Percentiles rank a stretch among this genome's conserved stretches.
These are phyloP conservation scores for Cenchrus americanus DNA, from an alignment of 176 grass and related monocot species.

Conservation along the genomic window DNA sequence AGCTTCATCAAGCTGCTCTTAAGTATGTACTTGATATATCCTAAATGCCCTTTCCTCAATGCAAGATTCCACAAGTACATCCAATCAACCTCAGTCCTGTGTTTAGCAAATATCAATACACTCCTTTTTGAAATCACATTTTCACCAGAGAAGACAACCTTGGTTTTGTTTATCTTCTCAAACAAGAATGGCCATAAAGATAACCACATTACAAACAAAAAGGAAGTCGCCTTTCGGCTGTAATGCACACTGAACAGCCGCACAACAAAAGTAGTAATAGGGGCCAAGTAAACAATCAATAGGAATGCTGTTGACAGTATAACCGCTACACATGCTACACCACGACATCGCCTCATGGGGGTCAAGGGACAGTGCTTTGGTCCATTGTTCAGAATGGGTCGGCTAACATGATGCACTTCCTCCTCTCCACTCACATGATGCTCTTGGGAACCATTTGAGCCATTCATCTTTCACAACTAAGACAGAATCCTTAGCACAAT, in stretches of 20 bases:
- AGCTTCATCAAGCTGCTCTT: constrained; percentile 99
- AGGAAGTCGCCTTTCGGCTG: constrained; percentile 77
- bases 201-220: constrained; percentile 82
- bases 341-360: constrained; percentile 69
- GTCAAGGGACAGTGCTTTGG: constrained; percentile 78
- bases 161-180: constrained; percentile 98
- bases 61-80: constrained; percentile 99
- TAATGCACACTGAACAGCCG: constrained; percentile 72
- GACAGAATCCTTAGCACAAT: constrained; percentile 24
- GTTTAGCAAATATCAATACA: constrained; percentile 91
- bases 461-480: constrained; percentile 59
- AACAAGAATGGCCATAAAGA: constrained; percentile 95
- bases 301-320: constrained; percentile 84
- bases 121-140: constrained; percentile 58
- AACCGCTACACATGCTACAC: constrained; percentile 64
- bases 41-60: constrained; percentile 79
- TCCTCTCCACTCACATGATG: constrained; percentile 50
- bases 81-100: constrained; percentile 99
- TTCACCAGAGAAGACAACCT: constrained; percentile 88
- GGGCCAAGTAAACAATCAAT: constrained; percentile 77
- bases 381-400: constrained; percentile 51
- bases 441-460: constrained; percentile 37
- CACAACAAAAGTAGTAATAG: constrained; percentile 58
- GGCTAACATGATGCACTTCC: constrained; percentile 25
- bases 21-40: constrained; percentile 92